Base-by-base conservation (phyloP, 2,329 filamentous ascomycete genomes). In the Tricladium varicosporioides region DNA sequence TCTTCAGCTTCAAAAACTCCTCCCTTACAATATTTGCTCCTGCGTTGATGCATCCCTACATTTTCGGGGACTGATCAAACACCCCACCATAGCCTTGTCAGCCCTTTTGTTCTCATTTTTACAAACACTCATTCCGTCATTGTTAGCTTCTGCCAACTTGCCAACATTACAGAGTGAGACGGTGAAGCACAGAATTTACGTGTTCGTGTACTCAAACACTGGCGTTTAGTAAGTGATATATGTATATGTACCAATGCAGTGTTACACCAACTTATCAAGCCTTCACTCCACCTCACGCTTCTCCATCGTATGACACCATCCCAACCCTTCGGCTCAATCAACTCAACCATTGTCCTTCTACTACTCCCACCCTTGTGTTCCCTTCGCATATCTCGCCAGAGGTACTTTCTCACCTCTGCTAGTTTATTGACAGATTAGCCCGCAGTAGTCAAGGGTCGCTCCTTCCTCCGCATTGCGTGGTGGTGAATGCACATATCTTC, bases 151-250 rank as follows among this genome's bases (percentile, higher is more conserved):
- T n/a, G 11, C 36, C 11, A 13, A 11, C 36, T 40, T 42, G 36
- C 48, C 36, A 40, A 55, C 36, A 52, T 55, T 45, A 48, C 48
- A 45, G 44, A 54, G 45, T 48, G 9, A 32, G 18, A 44, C n/a
- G 33, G 15, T 42, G 36, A 11, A 40, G 36, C 36, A 40, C 36
- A 40, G 11, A n/a, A 40, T 2, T 13, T 40, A n/a, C 36, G 36
- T 11, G n/a, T 10, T 40, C 36, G 36, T 40, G n/a, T 11, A 40
- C 4, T 40, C 10, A n/a, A n/a, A 40, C 10, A 10, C 22, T 7
- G 36, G 36, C n/a, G 36, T 40, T 40, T 40, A 10, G 36, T 40
- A 40, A 40, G 36, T 40, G 36, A 13, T n/a, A 4, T 40, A 40
- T 40, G 36, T 40, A 13, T n/a, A 40, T 40, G 36, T 40, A 40